Base-by-base conservation (phyloP, 495 filamentous ascomycete genomes). In the Aspergillus kassunensis region DNA sequence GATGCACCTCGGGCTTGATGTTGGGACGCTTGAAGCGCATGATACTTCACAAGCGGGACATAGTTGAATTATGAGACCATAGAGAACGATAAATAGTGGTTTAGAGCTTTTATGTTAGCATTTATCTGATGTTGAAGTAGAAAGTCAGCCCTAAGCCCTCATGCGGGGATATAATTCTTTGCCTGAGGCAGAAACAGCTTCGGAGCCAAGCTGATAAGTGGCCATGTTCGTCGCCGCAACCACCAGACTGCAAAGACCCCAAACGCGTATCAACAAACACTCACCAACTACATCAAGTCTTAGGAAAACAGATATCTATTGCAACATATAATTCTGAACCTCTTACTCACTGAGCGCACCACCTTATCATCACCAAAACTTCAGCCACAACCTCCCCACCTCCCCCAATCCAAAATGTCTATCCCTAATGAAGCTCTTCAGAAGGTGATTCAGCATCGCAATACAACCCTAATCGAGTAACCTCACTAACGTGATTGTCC, bases 401-500 rank as follows among this genome's bases (percentile, higher is more conserved):
- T 24, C 41, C 31, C 24, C 33, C 12, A 33, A 50, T 36, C 27
- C 64, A 80, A 59, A 53, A 98, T 98, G 93, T 95, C 93, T 56
- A 92, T 98, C 60, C 86, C 92, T 51, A 96, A 93, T 64, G 89
- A 96, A 79, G 90, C 92, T 58, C 75, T 97, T 53, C 88, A 96
- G 69, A 96, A 96, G 85, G 93, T 90, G 60, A 64, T 2, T 8
- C 19, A 16, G 9, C 11, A 7, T 33, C 15, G 11, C n/a, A 2
- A 36, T 36, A 19, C 34, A 36, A 44, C 12, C n/a, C 21, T 5
- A 35, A 35, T 12, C 12, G 7, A 19, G 9, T 24, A 31, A 24
- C 49, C 23, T 29, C 20, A 35, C 60, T 61, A 49, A 67, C 25
- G 23, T 16, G n/a, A 36, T 4, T 11, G 18, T 15, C 12, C 10